These are phyloP conservation scores for Ottelia alismoides DNA, from an alignment of 106 monocot genomes.

Conservation along the genomic window DNA sequence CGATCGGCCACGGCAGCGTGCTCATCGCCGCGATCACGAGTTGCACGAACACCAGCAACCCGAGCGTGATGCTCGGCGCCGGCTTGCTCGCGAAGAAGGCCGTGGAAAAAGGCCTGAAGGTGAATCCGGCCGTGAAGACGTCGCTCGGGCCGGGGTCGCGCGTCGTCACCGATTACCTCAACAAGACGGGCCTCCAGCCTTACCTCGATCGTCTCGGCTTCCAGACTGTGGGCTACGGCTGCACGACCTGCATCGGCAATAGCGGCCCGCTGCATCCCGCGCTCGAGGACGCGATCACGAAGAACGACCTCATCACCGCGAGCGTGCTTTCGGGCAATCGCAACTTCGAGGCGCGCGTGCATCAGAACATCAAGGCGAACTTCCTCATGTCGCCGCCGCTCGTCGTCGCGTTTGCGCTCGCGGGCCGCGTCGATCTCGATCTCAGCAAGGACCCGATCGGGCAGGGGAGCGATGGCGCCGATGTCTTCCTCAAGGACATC, in stretches of 20 bases:
- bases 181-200: conserved; percentile 32
- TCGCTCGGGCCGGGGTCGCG: conserved; percentile 31
- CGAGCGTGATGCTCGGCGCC: conserved; percentile 65
- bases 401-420: no score
- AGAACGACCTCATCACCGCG: no score
- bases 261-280: no score
- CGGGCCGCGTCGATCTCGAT: no score
- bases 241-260: conserved; percentile 21
- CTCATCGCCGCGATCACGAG: no score
- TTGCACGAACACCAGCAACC: conserved; percentile 66
- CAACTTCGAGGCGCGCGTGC: no score
- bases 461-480: no score
- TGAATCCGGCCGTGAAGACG: conserved; percentile 59
- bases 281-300: no score
- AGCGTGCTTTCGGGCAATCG: neutral
- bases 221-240: conserved; percentile 39
- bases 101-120: conserved; percentile 44
- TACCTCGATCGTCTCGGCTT: conserved; percentile 40
- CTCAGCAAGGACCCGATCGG: no score
- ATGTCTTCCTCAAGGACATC: no score
- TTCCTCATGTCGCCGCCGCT: no score
- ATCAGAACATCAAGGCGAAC: no score
- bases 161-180: conserved; percentile 25
- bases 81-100: conserved; percentile 60
- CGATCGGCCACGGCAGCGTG: conserved; percentile 43